Percentiles rank a stretch among this genome's conserved stretches.
These are phyloP conservation scores for Kuraishia hungarica DNA, from an alignment of 805 yeast genomes.

Conservation along the genomic window DNA sequence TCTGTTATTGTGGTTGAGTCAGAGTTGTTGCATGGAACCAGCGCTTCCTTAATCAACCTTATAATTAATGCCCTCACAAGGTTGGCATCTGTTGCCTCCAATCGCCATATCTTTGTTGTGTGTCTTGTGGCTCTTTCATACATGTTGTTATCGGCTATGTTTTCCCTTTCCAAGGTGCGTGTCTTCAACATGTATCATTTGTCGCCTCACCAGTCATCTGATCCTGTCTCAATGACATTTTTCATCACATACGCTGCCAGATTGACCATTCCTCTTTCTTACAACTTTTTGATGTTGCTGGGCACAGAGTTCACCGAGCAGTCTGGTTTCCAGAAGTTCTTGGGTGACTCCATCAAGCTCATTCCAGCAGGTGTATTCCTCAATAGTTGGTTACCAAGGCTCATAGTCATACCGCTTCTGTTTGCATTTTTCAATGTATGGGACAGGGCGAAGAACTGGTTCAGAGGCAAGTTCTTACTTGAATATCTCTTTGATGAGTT, in stretches of 20 bases:
- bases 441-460: slow-evolving; percentile 40
- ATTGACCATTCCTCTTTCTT: slow-evolving; percentile 72
- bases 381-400: slow-evolving; percentile 69
- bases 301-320: slow-evolving; percentile 21
- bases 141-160: slow-evolving; percentile 62
- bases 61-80: slow-evolving; percentile 10
- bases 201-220: slow-evolving; percentile 56
- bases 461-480: slow-evolving; percentile 18
- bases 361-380: slow-evolving; percentile 66
- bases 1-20: slow-evolving; percentile 60
- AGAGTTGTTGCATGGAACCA: slow-evolving; percentile 66
- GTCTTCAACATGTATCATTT: slow-evolving; percentile 72
- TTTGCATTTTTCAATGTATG: slow-evolving; percentile 54
- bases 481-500: slow-evolving; percentile 23
- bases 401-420: slow-evolving; percentile 61
- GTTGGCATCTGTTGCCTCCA: not conserved
- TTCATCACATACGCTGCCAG: slow-evolving; percentile 77
- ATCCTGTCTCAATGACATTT: slow-evolving; percentile 66
- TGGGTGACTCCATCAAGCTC: slow-evolving; percentile 67
- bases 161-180: slow-evolving; percentile 57
- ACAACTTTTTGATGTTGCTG: slow-evolving; percentile 66
- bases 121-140: slow-evolving; percentile 44
- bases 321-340: slow-evolving; percentile 59
- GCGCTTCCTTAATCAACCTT: slow-evolving; percentile 51
- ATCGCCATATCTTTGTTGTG: slow-evolving; percentile 26